These are phyloP conservation scores for Voacanga thouarsii DNA, from an alignment of 257 asterid species.

Conservation along the genomic window DNA sequence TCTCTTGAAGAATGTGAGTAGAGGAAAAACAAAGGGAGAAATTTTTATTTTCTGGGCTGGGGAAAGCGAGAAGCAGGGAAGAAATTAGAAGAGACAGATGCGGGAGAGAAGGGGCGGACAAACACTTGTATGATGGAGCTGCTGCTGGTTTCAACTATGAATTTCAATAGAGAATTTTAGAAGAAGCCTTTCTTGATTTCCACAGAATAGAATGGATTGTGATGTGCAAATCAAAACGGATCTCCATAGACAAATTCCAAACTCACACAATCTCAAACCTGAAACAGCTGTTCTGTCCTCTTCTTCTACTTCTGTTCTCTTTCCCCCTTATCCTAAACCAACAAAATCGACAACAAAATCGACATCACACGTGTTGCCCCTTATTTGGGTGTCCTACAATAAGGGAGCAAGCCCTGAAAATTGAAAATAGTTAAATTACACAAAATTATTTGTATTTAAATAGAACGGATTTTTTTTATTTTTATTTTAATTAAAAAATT, in stretches of 20 bases:
- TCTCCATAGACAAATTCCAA: background rate
- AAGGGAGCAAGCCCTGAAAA: no score
- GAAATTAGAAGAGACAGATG: background rate
- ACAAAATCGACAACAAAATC: no score
- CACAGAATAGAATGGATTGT: background rate
- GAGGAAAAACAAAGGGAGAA: no score
- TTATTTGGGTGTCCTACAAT: no score
- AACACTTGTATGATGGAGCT: conserved; percentile 24
- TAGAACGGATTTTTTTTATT: no score
- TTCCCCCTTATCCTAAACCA: no score
- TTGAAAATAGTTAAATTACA: no score
- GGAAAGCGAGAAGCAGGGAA: conserved; percentile 1
- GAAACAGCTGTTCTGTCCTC: background rate
- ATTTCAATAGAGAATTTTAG: background rate
- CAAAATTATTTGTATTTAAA: no score
- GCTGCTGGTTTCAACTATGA: background rate
- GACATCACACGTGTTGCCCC: background rate
- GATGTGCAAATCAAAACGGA: background rate
- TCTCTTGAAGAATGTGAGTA: no score
- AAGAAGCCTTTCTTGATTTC: background rate
- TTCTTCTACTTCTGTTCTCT: background rate
- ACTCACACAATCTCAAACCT: background rate
- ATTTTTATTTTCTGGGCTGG: no score
- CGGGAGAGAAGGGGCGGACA: conserved; percentile 25
- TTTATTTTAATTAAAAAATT: no score